Percentiles rank a stretch among this genome's conserved stretches.
phyloP scores from a whole-genome alignment of 1,284 basidiomycete species.

The Vanrija sp. region DNA sequence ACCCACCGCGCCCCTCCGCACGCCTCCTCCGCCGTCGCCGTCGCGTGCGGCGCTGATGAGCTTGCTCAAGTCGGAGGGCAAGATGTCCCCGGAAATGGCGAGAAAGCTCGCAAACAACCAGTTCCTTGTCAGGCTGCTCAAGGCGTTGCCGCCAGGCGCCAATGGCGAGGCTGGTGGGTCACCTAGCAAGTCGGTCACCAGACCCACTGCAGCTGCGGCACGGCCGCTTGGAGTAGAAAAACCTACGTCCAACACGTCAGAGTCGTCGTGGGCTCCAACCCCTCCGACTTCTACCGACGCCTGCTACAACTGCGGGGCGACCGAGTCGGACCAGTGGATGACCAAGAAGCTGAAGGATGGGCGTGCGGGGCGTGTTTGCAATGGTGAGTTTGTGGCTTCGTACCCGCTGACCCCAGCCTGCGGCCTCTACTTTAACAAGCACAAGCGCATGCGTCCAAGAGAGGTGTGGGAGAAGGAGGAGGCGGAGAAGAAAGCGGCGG shows the following conservation, averaged over 20 bases:
- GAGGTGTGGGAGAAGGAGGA: slow-evolving; percentile 30
- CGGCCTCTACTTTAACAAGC: slow-evolving; percentile 44
- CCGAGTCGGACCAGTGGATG: slow-evolving; percentile 36
- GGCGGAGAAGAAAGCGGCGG: neutral
- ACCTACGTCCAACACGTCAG: neutral
- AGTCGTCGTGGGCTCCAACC: neutral
- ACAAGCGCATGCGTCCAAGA: slow-evolving; percentile 42
- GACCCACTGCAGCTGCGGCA: no score
- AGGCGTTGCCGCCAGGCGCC: slow-evolving; percentile 27
- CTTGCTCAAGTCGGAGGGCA: slow-evolving; percentile 36
- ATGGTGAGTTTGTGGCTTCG: slow-evolving; percentile 33
- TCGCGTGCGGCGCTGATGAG: slow-evolving; percentile 33
- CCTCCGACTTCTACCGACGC: neutral
- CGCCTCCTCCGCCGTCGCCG: slow-evolving; percentile 42
- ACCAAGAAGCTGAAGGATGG: slow-evolving; percentile 39
- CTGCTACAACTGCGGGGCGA: slow-evolving; percentile 44
- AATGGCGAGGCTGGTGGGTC: no score
- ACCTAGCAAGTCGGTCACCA: no score
- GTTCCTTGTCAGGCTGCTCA: slow-evolving; percentile 35
- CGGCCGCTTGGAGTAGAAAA: no score
- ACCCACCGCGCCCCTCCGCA: slow-evolving; percentile 5
- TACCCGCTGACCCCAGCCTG: slow-evolving; percentile 27
- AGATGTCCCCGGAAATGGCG: slow-evolving; percentile 40
- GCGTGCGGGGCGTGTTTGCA: slow-evolving; percentile 38
- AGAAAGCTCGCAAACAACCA: slow-evolving; percentile 37